Conservation (phyloP, 257 asterid genomes). For the Gentiana straminea region DNA sequence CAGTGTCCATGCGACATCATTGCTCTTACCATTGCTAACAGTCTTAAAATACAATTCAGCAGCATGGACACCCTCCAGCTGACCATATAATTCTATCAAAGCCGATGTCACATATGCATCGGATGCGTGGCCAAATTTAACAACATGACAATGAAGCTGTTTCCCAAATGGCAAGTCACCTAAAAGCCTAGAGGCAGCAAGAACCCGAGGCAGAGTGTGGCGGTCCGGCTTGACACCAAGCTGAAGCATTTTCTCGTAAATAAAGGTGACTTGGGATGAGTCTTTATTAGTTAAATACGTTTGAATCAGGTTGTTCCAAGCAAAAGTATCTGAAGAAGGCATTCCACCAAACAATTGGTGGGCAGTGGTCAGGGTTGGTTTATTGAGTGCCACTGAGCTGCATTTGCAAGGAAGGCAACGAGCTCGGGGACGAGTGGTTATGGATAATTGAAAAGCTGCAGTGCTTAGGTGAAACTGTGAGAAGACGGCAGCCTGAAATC, state of each 20-base stretch:
- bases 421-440: too few species aligned
- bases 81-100: conserved; percentile 20
- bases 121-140: conserved; percentile 14
- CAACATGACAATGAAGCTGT: conserved; percentile 21
- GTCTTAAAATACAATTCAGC: conserved; percentile 15
- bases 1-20: conserved; percentile 24
- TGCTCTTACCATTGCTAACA: neutral
- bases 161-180: conserved; percentile 15
- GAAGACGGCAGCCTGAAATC: too few species aligned
- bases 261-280: conserved; percentile 5
- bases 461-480: too few species aligned
- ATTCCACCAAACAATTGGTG: conserved; percentile 15
- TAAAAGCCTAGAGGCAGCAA: conserved; percentile 13
- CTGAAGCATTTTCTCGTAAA: conserved; percentile 15
- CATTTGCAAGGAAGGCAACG: conserved; percentile 7
- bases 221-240: conserved; percentile 20
- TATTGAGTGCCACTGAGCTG: neutral
- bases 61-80: conserved; percentile 14
- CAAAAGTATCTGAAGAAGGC: conserved; percentile 10
- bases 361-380: conserved; percentile 3
- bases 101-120: conserved; percentile 17
- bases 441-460: too few species aligned
- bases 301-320: conserved; percentile 26
- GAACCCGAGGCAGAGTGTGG: conserved; percentile 23
- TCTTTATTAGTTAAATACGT: conserved; percentile 11